These are phyloP conservation scores for Zasmidium angulare DNA, from an alignment of 2,329 filamentous ascomycete genomes.

Conservation along the genomic window DNA sequence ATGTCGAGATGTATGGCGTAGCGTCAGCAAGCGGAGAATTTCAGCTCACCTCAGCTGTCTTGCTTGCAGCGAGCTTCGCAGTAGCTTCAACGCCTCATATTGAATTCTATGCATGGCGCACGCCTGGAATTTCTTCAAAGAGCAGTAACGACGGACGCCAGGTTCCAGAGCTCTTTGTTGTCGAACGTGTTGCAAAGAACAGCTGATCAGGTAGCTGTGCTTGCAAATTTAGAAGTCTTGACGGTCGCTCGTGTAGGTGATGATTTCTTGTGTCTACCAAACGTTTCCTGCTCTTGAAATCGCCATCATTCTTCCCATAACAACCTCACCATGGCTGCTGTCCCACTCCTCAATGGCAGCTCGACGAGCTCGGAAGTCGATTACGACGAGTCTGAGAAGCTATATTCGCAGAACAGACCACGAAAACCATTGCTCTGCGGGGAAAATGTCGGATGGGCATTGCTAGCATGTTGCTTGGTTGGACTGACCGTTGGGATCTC, in stretches of 20 bases:
- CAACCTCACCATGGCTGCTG: constrained; percentile 1
- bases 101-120: no score
- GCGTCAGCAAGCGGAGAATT: constrained; percentile 2
- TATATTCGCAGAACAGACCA: neutral
- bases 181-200: no score
- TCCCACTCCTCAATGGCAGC: constrained; percentile 4
- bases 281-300: neutral
- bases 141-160: no score
- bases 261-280: neutral
- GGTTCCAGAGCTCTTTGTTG: no score
- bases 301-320: neutral
- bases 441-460: constrained; percentile 17
- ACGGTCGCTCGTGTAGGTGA: neutral
- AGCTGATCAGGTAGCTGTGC: no score
- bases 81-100: neutral
- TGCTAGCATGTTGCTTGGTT: constrained; percentile 13
- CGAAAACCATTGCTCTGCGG: constrained; percentile 6
- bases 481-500: constrained; percentile 19
- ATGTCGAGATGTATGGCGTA: neutral
- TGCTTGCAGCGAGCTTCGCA: neutral
- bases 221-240: no score
- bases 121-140: no score
- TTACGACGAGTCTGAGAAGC: constrained; percentile 17
- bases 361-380: constrained; percentile 11
- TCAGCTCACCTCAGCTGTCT: neutral